Evolutionary conservation across 1,284 basidiomycete species (phyloP).

Genomic region (Cutaneotrichosporon cutaneum): DNA sequence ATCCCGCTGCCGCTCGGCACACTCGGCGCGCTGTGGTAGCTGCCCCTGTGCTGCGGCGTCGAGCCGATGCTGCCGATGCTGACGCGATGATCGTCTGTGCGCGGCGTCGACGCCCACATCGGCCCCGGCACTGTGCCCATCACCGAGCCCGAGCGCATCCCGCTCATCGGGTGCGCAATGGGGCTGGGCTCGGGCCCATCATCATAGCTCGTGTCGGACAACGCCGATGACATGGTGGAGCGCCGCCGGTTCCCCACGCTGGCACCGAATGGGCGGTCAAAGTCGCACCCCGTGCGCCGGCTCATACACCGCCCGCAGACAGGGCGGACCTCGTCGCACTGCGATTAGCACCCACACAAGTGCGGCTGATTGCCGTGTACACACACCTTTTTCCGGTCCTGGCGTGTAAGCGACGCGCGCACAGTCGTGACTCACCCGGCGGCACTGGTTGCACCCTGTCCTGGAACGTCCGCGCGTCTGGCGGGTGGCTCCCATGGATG

Average conservation of each 20-base stretch:
- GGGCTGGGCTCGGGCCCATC: background rate
- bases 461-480: slow-evolving; percentile 20
- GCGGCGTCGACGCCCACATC: slow-evolving; percentile 2
- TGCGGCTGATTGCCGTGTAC: background rate
- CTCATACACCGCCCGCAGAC: slow-evolving; percentile 15
- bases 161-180: background rate
- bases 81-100: background rate
- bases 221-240: background rate
- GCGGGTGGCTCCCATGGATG: slow-evolving; percentile 17
- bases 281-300: slow-evolving; percentile 16
- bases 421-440: slow-evolving; percentile 12
- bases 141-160: background rate
- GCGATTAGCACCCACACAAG: background rate
- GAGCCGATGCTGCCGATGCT: background rate
- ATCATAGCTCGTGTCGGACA: background rate
- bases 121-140: background rate
- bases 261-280: slow-evolving; percentile 19
- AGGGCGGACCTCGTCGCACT: slow-evolving; percentile 21
- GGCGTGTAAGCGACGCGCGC: background rate
- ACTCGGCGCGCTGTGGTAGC: background rate
- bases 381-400: slow-evolving; percentile 22
- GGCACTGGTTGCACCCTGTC: slow-evolving; percentile 21
- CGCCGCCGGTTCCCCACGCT: slow-evolving; percentile 15
- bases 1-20: background rate
- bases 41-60: background rate